A percentile compares a stretch with the other conserved stretches of the same genome.
Evolutionary conservation across 495 filamentous ascomycete genomes (phyloP).

Genomic region (Podospora conica): DNA sequence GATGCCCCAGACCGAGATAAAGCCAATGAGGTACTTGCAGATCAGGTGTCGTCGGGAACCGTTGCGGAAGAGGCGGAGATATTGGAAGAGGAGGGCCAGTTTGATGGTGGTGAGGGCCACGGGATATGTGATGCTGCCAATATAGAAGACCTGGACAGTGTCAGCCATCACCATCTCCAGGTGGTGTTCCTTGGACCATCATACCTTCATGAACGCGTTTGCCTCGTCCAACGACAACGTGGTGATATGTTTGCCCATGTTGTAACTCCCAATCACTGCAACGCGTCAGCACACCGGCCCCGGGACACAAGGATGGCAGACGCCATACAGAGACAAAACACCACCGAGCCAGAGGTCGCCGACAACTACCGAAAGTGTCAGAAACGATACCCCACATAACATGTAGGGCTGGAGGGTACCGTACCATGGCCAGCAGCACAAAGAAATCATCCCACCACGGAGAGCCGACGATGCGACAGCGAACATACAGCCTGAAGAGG

Average conservation of each 20-base stretch:
- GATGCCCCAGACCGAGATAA: neutral
- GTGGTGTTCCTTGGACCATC: neutral
- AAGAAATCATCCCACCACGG: neutral
- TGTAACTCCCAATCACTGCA: neutral
- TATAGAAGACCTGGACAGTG: conserved; percentile 12
- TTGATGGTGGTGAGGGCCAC: conserved; percentile 31
- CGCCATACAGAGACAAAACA: neutral
- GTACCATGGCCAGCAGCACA: neutral
- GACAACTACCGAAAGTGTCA: neutral
- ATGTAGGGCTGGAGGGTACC: neutral
- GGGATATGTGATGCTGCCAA: conserved; percentile 26
- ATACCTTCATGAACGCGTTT: neutral
- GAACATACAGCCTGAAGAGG: neutral
- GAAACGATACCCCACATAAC: neutral
- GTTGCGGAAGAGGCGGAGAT: conserved; percentile 3
- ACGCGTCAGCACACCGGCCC: neutral
- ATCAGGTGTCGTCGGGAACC: neutral
- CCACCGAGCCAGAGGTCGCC: neutral
- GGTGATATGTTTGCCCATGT: neutral
- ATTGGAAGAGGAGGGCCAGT: conserved; percentile 31
- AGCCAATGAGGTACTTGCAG: neutral
- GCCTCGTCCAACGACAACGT: neutral
- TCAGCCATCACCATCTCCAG: neutral
- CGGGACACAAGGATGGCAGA: neutral
- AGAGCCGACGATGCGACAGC: neutral